Percentiles rank a stretch among this genome's conserved stretches.
Evolutionary conservation across 306 rosid genomes (phyloP).

Genomic region (Cucurbita maxima): DNA sequence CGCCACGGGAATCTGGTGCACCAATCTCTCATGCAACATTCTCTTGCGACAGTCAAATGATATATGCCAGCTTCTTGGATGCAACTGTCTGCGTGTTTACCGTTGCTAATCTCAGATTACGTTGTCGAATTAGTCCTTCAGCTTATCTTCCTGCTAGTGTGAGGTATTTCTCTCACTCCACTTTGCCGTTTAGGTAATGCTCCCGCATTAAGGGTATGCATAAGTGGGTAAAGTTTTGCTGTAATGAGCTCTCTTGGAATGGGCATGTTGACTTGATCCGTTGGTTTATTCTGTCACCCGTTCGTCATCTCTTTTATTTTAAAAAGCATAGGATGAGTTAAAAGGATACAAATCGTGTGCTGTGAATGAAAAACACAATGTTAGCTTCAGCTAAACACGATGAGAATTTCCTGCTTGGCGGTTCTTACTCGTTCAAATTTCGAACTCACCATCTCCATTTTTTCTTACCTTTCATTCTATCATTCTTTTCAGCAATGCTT

Average conservation of each 20-base stretch:
- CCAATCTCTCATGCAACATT: slow-evolving; percentile 91
- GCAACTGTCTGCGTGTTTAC: slow-evolving; percentile 64
- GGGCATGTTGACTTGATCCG: neutral
- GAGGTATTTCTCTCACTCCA: slow-evolving; percentile 32
- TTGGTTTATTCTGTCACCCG: neutral
- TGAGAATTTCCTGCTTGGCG: neutral
- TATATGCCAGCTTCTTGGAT: slow-evolving; percentile 85
- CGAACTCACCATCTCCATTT: neutral
- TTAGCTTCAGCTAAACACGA: neutral
- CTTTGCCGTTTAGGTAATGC: neutral
- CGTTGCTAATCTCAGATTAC: slow-evolving; percentile 64
- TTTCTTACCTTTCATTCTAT: neutral
- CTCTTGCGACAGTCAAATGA: slow-evolving; percentile 91
- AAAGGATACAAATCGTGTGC: neutral
- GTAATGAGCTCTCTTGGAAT: neutral
- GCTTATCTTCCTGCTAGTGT: slow-evolving; percentile 64
- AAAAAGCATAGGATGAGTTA: neutral
- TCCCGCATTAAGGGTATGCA: neutral
- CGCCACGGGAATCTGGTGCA: slow-evolving; percentile 60
- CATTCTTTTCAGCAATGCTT: slow-evolving; percentile 33
- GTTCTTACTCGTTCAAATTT: neutral
- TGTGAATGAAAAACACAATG: too few relatives aligned
- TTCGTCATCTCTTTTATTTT: neutral
- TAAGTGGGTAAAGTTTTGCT: neutral
- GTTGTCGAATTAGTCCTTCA: slow-evolving; percentile 78